Conservation (phyloP, 306 rosid species). For the Astragalus membranaceus region DNA sequence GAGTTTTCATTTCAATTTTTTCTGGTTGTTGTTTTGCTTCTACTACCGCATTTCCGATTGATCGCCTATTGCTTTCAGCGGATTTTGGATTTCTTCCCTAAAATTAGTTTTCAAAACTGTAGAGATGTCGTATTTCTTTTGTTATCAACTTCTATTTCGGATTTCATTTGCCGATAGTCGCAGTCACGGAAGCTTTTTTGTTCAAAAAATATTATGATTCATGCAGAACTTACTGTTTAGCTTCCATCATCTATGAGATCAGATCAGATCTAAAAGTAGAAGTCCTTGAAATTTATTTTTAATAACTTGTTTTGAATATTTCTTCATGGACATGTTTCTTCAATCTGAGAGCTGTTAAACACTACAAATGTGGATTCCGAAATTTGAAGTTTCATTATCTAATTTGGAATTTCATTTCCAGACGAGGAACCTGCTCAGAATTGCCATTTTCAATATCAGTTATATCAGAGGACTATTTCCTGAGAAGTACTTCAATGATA, state of each 20-base stretch:
- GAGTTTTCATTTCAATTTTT: neutral
- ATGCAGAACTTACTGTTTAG: neutral
- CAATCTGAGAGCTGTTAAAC: neutral
- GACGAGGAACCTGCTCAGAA: constrained; percentile 95
- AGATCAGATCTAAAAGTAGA: neutral
- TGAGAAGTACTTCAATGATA: constrained; percentile 88
- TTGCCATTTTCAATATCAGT: constrained; percentile 90
- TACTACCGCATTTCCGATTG: constrained; percentile 7
- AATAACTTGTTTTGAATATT: neutral
- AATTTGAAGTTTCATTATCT: neutral
- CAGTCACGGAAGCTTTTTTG: neutral
- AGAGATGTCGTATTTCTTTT: neutral
- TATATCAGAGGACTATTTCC: constrained; percentile 96
- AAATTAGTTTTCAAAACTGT: neutral
- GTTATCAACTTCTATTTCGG: neutral
- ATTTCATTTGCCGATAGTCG: neutral
- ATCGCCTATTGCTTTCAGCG: neutral
- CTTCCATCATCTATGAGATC: neutral
- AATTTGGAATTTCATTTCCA: constrained; percentile 23
- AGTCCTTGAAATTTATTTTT: neutral
- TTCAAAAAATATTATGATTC: neutral
- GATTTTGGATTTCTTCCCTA: constrained; percentile 7
- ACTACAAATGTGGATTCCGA: neutral
- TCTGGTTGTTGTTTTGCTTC: neutral
- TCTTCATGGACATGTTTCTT: neutral